Conservation (phyloP, 345 rosid species). For the Gossypium turneri region DNA sequence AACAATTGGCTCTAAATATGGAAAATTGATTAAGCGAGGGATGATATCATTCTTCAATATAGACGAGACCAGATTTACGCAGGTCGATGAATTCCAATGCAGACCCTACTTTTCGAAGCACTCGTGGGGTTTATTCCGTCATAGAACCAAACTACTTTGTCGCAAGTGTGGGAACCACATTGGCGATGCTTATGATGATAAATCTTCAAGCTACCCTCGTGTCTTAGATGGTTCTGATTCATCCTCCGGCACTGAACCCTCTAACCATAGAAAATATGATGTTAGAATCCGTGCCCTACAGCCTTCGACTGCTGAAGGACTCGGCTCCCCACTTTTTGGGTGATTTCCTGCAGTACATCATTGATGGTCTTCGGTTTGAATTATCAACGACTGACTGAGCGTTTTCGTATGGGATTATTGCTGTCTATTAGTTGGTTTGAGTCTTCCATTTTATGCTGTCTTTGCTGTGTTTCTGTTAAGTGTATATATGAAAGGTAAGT, state of each 20-base stretch:
- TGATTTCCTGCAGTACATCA: slow-evolving; percentile 14
- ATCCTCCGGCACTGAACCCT: slow-evolving; percentile 34
- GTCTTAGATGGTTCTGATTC: slow-evolving; percentile 46
- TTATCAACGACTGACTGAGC: not conserved
- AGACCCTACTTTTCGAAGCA: slow-evolving; percentile 60
- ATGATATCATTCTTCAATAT: slow-evolving; percentile 73
- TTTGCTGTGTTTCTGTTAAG: too few relatives aligned
- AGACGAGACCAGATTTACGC: slow-evolving; percentile 84
- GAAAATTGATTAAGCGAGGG: slow-evolving; percentile 90
- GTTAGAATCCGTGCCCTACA: slow-evolving; percentile 82
- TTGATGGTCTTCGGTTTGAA: slow-evolving; percentile 4
- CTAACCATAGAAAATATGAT: slow-evolving; percentile 50
- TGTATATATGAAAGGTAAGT: not conserved
- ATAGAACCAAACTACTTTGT: slow-evolving; percentile 84
- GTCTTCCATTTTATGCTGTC: too few relatives aligned
- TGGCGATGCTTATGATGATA: slow-evolving; percentile 59
- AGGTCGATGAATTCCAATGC: slow-evolving; percentile 81
- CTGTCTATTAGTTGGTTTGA: too few relatives aligned
- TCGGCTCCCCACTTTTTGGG: slow-evolving; percentile 30
- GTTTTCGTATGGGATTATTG: slow-evolving; percentile 9
- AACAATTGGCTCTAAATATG: slow-evolving; percentile 76
- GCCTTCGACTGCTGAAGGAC: slow-evolving; percentile 54
- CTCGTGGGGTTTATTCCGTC: slow-evolving; percentile 61
- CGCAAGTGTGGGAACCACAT: slow-evolving; percentile 78
- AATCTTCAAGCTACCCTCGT: slow-evolving; percentile 39